Conservation (phyloP, 352 stramenopile species). For the Pythium biforme region DNA sequence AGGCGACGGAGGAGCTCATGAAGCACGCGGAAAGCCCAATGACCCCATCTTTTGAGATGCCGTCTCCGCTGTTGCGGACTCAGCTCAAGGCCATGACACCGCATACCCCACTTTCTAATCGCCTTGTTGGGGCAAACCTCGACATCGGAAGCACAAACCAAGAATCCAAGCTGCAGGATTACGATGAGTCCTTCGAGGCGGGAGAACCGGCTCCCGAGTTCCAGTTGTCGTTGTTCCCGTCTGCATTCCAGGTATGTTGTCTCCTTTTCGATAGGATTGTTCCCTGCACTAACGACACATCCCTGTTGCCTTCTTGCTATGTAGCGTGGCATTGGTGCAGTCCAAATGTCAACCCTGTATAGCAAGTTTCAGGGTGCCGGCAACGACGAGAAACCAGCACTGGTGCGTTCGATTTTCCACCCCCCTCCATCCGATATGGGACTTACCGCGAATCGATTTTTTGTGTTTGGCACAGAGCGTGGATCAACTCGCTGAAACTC, state of each 20-base stretch:
- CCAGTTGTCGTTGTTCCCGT: constrained; percentile 64
- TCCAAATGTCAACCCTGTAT: constrained; percentile 83
- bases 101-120: constrained; percentile 82
- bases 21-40: constrained; percentile 52
- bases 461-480: constrained; percentile 42
- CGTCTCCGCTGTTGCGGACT: constrained; percentile 76
- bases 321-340: constrained; percentile 71
- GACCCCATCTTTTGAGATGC: constrained; percentile 64
- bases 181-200: constrained; percentile 68
- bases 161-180: constrained; percentile 60
- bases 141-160: constrained; percentile 71
- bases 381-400: constrained; percentile 47
- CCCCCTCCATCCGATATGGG: background rate
- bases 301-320: too few relatives aligned
- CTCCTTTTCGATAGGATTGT: too few relatives aligned
- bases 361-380: constrained; percentile 75
- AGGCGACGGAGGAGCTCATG: constrained; percentile 32
- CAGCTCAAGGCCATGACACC: constrained; percentile 83
- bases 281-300: too few relatives aligned
- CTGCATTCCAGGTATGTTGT: constrained; percentile 64
- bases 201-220: constrained; percentile 70
- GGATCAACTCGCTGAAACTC: constrained; percentile 61
- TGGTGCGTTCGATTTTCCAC: constrained; percentile 41
- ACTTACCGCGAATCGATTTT: background rate
- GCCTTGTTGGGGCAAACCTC: constrained; percentile 71